These are phyloP conservation scores for Neurospora sp. DNA, from an alignment of 495 filamentous ascomycete genomes.

Conservation along the genomic window DNA sequence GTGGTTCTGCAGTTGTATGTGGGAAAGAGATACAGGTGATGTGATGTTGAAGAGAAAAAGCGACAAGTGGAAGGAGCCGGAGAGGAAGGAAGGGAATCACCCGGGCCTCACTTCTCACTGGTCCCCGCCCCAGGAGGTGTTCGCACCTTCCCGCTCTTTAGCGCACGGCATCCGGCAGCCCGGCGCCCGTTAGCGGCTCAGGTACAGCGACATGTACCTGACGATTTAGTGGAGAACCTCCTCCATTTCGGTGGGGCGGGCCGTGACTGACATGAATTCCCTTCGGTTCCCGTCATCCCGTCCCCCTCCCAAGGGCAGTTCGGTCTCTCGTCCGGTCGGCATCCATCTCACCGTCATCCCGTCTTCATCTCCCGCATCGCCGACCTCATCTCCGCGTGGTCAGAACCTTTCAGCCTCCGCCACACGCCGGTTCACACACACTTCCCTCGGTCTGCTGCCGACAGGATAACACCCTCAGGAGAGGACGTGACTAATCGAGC, in stretches of 20 bases:
- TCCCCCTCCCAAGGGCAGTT: neutral
- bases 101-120: conserved; percentile 1
- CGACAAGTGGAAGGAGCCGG: neutral
- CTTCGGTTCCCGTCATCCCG: neutral
- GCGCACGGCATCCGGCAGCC: conserved; percentile 2
- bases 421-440: neutral
- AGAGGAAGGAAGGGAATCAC: neutral
- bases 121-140: conserved; percentile 1
- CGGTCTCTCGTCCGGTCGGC: neutral
- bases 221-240: neutral
- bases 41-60: neutral
- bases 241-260: neutral
- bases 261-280: neutral
- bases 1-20: neutral
- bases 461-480: neutral
- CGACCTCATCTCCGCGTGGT: neutral
- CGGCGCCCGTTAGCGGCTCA: neutral
- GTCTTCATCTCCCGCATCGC: neutral
- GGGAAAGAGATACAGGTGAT: neutral
- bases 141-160: conserved; percentile 16
- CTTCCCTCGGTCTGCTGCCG: neutral
- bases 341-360: neutral
- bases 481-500: neutral
- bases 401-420: neutral
- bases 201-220: neutral